These are phyloP conservation scores for Linnemannia exigua DNA, from an alignment of 192 early-diverging fungal species.

Conservation along the genomic window DNA sequence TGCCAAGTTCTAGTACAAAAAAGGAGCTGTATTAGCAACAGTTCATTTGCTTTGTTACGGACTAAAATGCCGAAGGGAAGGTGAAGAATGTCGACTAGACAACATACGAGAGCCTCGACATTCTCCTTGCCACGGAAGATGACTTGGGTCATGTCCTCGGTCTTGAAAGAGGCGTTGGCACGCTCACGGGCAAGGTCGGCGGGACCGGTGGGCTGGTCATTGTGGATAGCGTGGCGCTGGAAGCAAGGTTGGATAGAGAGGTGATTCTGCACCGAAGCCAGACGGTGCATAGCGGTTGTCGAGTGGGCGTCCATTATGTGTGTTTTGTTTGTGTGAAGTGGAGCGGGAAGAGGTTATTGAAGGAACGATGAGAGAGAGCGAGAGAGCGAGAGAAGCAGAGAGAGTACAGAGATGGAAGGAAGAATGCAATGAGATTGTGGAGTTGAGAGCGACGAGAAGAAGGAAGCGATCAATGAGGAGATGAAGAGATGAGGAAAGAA, in stretches of 20 bases:
- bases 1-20: constrained; percentile 31
- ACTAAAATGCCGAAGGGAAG: background rate
- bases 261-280: constrained; percentile 57
- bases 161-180: constrained; percentile 66
- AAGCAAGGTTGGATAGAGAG: constrained; percentile 55
- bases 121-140: constrained; percentile 63
- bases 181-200: constrained; percentile 68
- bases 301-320: constrained; percentile 40
- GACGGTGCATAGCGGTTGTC: constrained; percentile 47
- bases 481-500: background rate
- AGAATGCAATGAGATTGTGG: background rate
- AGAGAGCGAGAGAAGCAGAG: background rate
- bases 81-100: background rate
- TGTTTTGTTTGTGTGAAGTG: background rate
- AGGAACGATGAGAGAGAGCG: constrained; percentile 6
- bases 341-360: background rate
- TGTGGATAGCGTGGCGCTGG: constrained; percentile 53
- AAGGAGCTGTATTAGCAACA: background rate
- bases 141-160: constrained; percentile 63
- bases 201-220: constrained; percentile 58
- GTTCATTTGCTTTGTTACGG: background rate
- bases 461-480: background rate
- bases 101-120: constrained; percentile 59
- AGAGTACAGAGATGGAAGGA: background rate
- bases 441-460: background rate